Conservation (phyloP, 2,329 filamentous ascomycete species). For the Didymella segeticola region DNA sequence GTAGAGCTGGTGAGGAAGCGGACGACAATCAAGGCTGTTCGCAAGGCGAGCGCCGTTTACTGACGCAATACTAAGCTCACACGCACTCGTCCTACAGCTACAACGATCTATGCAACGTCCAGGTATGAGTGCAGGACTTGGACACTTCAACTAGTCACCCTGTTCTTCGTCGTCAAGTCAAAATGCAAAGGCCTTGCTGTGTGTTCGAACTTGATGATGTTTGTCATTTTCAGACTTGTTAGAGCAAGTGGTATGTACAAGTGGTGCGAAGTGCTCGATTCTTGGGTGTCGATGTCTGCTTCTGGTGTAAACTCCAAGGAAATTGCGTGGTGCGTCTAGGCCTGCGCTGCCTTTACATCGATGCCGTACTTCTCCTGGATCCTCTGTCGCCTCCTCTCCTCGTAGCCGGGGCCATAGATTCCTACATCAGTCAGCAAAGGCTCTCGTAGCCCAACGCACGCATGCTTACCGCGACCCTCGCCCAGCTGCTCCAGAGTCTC, state of each 20-base stretch:
- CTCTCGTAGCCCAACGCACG: not conserved
- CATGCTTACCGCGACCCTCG: constrained; percentile 78
- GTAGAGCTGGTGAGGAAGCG: not conserved
- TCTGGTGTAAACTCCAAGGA: constrained; percentile 30
- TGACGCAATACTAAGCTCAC: not conserved
- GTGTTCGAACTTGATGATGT: not conserved
- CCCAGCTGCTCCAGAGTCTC: constrained; percentile 83
- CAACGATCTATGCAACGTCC: too few species aligned
- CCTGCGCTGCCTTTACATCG: constrained; percentile 63
- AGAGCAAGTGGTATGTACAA: constrained; percentile 28
- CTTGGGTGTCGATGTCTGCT: constrained; percentile 20
- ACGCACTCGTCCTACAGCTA: not conserved
- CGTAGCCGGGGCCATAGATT: constrained; percentile 81
- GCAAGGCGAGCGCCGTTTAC: not conserved
- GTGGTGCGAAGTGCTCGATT: constrained; percentile 16
- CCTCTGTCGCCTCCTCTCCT: constrained; percentile 80
- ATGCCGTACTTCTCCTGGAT: constrained; percentile 88
- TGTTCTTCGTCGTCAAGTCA: not conserved
- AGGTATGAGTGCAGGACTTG: too few species aligned
- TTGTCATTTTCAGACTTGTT: constrained; percentile 15
- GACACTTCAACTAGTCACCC: too few species aligned
- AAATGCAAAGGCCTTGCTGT: not conserved
- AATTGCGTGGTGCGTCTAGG: constrained; percentile 26
- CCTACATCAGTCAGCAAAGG: constrained; percentile 58
- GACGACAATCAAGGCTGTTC: not conserved